Conservation (phyloP, 78 protist species). For the Bigelowiella natans region DNA sequence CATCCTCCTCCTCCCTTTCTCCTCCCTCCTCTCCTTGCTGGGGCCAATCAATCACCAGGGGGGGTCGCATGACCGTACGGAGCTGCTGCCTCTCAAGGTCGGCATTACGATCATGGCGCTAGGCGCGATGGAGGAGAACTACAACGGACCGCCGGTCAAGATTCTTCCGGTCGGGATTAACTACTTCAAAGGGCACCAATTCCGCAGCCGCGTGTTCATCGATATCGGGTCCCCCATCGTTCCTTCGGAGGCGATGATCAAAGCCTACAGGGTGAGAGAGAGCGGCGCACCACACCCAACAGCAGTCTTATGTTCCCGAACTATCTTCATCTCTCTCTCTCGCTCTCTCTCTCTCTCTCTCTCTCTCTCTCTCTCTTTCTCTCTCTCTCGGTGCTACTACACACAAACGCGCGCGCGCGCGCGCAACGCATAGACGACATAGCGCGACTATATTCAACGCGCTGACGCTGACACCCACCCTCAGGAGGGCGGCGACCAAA, state of each 20-base stretch:
- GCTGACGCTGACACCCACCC: too few relatives aligned
- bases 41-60: too few relatives aligned
- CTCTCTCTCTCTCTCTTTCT: neutral
- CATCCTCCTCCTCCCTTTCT: too few relatives aligned
- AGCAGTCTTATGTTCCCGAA: neutral
- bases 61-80: neutral
- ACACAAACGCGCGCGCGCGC: neutral
- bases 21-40: too few relatives aligned
- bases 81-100: neutral
- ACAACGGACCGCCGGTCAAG: neutral
- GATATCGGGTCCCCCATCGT: neutral
- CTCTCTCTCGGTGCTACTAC: neutral
- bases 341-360: neutral
- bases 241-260: neutral
- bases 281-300: neutral
- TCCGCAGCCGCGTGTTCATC: neutral
- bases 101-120: neutral
- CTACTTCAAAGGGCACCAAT: neutral
- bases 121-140: neutral
- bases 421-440: too few relatives aligned
- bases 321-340: neutral
- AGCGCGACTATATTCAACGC: too few relatives aligned
- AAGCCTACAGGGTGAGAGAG: neutral
- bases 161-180: neutral
- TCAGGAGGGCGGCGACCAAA: too few relatives aligned